These are phyloP conservation scores for Pyrus pyrifolia DNA, from an alignment of 306 rosid species.

Conservation along the genomic window DNA sequence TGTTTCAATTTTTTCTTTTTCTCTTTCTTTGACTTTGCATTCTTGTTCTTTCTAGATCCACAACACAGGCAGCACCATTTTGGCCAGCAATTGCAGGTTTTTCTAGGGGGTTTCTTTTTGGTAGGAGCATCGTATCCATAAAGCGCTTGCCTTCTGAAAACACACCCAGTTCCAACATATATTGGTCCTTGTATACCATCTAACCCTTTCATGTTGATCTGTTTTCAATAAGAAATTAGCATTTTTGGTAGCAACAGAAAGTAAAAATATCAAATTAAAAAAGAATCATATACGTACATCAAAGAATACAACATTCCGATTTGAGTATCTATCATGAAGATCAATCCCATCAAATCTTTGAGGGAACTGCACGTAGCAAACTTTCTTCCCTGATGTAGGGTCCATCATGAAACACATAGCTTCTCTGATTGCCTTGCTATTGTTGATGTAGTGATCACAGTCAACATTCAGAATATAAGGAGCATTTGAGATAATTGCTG, in stretches of 20 bases:
- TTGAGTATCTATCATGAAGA: constrained; percentile 91
- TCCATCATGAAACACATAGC: constrained; percentile 99
- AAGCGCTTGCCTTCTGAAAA: constrained; percentile 82
- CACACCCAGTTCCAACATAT: constrained; percentile 97
- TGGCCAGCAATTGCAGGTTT: constrained; percentile 95
- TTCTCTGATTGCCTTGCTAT: constrained; percentile 94
- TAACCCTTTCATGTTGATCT: constrained; percentile 97
- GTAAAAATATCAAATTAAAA: neutral
- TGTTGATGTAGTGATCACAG: constrained; percentile 97
- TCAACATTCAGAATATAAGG: constrained; percentile 89
- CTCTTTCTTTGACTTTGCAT: constrained; percentile 48
- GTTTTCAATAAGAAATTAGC: constrained; percentile 30
- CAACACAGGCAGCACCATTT: constrained; percentile 76
- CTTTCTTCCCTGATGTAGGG: constrained; percentile 81
- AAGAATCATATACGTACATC: constrained; percentile 54
- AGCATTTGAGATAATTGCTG: constrained; percentile 81
- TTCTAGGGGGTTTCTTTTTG: constrained; percentile 78
- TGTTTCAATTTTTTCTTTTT: constrained; percentile 77
- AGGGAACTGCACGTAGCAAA: constrained; percentile 96
- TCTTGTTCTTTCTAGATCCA: constrained; percentile 60
- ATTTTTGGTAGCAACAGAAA: neutral
- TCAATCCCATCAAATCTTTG: constrained; percentile 98
- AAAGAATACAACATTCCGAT: constrained; percentile 91
- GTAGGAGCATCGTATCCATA: constrained; percentile 87
- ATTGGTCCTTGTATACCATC: constrained; percentile 97